Evolutionary conservation across 768 basidiomycete genomes (phyloP), one percentile per base, ranked within the genome.

Genomic region (Ephemerocybe angulata): DNA sequence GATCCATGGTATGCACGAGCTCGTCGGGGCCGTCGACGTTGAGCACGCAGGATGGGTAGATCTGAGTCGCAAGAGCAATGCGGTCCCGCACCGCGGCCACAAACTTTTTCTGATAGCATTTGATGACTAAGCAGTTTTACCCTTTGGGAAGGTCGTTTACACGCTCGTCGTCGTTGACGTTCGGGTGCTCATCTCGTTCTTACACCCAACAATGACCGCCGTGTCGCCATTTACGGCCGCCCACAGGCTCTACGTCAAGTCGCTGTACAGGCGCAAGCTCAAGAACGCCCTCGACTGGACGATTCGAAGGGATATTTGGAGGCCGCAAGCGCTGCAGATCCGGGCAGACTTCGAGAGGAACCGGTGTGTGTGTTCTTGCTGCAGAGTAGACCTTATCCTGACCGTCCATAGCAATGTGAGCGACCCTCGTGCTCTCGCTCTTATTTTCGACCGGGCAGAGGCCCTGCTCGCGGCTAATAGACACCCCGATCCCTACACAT

Each of bases 401-500:
- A 35, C 48, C 7, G 57, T 54, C 43, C 51, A 8, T 55, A 96
- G 93, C 47, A 76, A 94, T 64, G 85, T 96, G 53, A 82, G 83
- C 53, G 90, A 96, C 63, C 93, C 94, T 13, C 80, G 93, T 58
- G 85, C 86, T 21, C 73, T 97, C 50, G 87, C 88, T 10, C 63
- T 71, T n/a, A 81, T 96, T 52, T 70, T 97, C 21, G 83, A 86
- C 65, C 82, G 85, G 63, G 91, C 91, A 2, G 94, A 96, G 71
- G 87, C 83, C 2, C 70, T 81, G 8, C 74, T 95, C 19, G 87
- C 84, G 2, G 70, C 69, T 28, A 80, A 70, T 64, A 75, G 75
- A 53, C 96, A 98, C 67, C 95, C 94, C 22, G 96, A 98, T 71
- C 95, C 96, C 37, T 94, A 93, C 70, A 87, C 90, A 67, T 72